Evolutionary conservation across 2,329 filamentous ascomycete genomes (phyloP), one percentile per base, ranked within the genome.

Genomic region (Fusarium bactridioides): DNA sequence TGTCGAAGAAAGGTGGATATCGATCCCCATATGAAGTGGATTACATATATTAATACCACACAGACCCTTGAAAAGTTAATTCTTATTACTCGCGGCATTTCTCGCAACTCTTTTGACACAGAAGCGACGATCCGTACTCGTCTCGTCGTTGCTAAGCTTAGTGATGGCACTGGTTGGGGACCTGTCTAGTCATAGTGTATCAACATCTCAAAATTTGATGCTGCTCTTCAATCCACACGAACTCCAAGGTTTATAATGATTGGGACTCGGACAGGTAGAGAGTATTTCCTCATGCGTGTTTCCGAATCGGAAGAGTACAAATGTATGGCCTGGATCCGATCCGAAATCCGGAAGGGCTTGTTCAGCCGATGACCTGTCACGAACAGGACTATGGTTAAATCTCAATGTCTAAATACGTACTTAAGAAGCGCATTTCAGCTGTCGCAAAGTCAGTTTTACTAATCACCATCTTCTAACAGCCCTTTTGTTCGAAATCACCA

Each of bases 301-400:
- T 25, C 41, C 10, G 23, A 19, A 10, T 9, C 19, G 45, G 45
- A 16, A 31, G 15, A 4, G 0, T n/a, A 31, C 21, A 1, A 8
- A 9, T 8, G 10, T 12, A 12, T n/a, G 7, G 10, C 47, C 7
- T 8, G 3, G 5, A 23, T 33, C 47, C 47, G 47, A 50, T 33
- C 47, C 29, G 29, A 33, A 23, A 33, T 13, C n/a, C 11, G 29
- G 10, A 33, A 50, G 0, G 21, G 12, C 11, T 33, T 23, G 0
- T 4, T 5, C 29, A 23, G 3, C 15, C 21, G 45, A 48, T 18
- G 27, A 0, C 10, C 21, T n/a, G 2, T 18, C 1, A 48, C 27
- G 25, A 29, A 0, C 44, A 0, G 0, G 27, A 0, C 27, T 16
- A n/a, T 31, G 10, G 0, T 18, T 5, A 16, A 6, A 10, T 0